phyloP scores from a whole-genome alignment of 257 asterid species.

The Craterostigma plantagineum region DNA sequence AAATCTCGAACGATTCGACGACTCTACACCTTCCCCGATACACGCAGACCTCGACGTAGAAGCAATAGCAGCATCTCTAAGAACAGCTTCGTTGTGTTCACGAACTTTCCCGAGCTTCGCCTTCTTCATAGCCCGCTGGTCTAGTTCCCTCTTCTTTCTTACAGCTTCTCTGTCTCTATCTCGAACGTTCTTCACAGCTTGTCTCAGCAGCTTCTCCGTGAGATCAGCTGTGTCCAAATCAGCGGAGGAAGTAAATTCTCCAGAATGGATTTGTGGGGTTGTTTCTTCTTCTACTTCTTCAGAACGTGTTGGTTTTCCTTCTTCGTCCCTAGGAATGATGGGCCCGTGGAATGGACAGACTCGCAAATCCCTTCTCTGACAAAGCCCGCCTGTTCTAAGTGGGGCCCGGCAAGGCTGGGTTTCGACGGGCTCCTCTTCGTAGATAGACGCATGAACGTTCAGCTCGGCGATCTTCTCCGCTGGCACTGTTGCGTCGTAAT shows the following conservation, averaged over 20 bases:
- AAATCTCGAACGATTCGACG: constrained; percentile 15
- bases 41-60: constrained; percentile 50
- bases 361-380: constrained; percentile 61
- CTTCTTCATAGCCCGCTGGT: constrained; percentile 34
- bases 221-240: constrained; percentile 6
- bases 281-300: constrained; percentile 17
- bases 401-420: constrained; percentile 78
- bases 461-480: constrained; percentile 70
- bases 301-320: constrained; percentile 39
- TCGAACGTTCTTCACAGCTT: constrained; percentile 57
- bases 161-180: constrained; percentile 40
- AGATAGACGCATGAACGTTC: constrained; percentile 42
- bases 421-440: constrained; percentile 46
- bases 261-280: constrained; percentile 8
- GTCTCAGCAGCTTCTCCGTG: constrained; percentile 34
- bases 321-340: constrained; percentile 48
- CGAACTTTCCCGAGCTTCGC: constrained; percentile 68
- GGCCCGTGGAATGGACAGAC: constrained; percentile 84
- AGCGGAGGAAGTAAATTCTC: too few species aligned
- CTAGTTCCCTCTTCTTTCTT: too few species aligned
- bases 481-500: constrained; percentile 72
- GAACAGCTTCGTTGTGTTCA: constrained; percentile 58
- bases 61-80: constrained; percentile 69
- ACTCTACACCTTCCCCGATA: constrained; percentile 31
- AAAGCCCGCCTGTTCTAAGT: constrained; percentile 53